Evolutionary conservation across 2,329 filamentous ascomycete species (phyloP), one percentile per base, ranked within the genome.

Genomic region (Harringtonia aguacate): DNA sequence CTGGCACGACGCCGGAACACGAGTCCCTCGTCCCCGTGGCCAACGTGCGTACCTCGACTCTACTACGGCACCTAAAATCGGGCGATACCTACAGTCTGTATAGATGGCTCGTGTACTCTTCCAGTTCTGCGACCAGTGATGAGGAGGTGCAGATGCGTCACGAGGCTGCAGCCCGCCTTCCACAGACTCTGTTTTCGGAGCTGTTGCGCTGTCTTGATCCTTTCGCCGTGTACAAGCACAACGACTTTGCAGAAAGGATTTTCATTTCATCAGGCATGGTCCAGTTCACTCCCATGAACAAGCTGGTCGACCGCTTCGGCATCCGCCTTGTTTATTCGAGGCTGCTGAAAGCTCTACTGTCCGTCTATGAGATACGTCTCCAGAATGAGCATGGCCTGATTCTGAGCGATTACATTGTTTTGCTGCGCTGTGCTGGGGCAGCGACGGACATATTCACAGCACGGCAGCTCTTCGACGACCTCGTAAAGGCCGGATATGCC

Each of bases 121-220:
- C n/a, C n/a, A n/a, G n/a, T n/a, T n/a, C n/a, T n/a, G n/a, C n/a
- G n/a, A n/a, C n/a, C n/a, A n/a, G n/a, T 36, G 4, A 14, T 36
- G 9, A 36, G 13, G 36, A 41, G 41, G n/a, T 24, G 14, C 12
- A 6, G 4, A 2, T 2, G 24, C 39, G 39, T 4, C 36, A 24
- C 8, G 15, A 57, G 8, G 56, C 64, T 36, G 50, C 68, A 7
- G 50, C 50, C 14, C 41, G 48, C 1, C 55, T 87, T 20, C 68
- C 80, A 0, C 58, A 67, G 2, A 64, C 70, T 1, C 70, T 70
- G 1, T 79, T 87, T 54, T 75, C 77, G 2, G 77, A 83, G 49
- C 70, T 84, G 10, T 58, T 89, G 27, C 69, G 71, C 29, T 66
- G 70, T 6, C 59, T 88, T 9, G 77, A 84, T 46, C 81, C 83